Evolutionary conservation across 805 yeast genomes (phyloP).

Genomic region (Yarrowia porcina): DNA sequence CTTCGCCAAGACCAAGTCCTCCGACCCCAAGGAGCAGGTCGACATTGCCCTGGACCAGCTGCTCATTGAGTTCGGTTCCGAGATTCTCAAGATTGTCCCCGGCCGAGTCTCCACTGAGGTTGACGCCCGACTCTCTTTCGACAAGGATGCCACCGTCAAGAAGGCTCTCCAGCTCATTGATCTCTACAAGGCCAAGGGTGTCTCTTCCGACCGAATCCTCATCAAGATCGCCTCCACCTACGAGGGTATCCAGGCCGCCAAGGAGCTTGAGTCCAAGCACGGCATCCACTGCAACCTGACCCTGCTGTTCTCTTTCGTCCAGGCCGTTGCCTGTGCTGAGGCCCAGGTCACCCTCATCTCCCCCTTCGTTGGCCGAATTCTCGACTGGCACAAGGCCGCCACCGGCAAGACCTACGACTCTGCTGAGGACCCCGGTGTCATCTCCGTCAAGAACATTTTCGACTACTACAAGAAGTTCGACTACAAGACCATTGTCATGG

Average conservation of each 20-base stretch:
- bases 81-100: conserved; percentile 90
- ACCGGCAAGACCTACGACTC: conserved; percentile 84
- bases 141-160: conserved; percentile 87
- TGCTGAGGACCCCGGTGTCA: conserved; percentile 93
- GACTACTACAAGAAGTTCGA: conserved; percentile 97
- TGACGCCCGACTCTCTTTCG: conserved; percentile 95
- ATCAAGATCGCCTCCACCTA: conserved; percentile 97
- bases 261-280: conserved; percentile 86
- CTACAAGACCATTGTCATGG: conserved; percentile 98
- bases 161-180: conserved; percentile 90
- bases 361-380: conserved; percentile 98
- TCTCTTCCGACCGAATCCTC: conserved; percentile 82
- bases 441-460: conserved; percentile 81
- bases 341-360: conserved; percentile 94
- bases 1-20: conserved; percentile 61
- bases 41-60: conserved; percentile 83
- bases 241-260: conserved; percentile 99
- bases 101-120: conserved; percentile 99
- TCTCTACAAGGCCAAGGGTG: conserved; percentile 81
- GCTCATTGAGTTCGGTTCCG: conserved; percentile 93
- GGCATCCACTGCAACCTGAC: conserved; percentile 95
- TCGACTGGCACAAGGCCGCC: conserved; percentile 95
- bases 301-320: conserved; percentile 87
- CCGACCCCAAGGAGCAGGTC: conserved; percentile 55
- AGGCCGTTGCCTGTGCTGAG: conserved; percentile 99